Evolutionary conservation across 306 rosid genomes (phyloP).

Genomic region (Erythrophleum fordii): DNA sequence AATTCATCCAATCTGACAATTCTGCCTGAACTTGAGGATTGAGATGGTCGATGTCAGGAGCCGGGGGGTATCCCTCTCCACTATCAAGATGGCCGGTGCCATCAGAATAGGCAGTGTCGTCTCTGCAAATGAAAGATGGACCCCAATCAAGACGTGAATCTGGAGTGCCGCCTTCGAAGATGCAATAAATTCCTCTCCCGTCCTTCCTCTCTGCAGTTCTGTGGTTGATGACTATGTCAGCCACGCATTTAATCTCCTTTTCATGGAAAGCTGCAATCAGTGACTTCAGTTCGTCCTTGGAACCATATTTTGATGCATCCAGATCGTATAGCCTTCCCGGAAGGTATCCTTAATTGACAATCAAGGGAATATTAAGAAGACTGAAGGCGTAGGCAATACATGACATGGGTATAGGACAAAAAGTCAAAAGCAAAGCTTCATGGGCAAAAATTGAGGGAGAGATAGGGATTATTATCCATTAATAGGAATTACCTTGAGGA

Average conservation of each 20-base stretch:
- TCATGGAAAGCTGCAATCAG: slow-evolving; percentile 49
- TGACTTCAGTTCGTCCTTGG: slow-evolving; percentile 63
- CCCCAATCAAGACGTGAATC: slow-evolving; percentile 82
- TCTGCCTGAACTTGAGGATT: slow-evolving; percentile 75
- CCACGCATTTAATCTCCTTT: slow-evolving; percentile 62
- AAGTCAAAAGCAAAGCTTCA: neutral
- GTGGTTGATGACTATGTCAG: slow-evolving; percentile 91
- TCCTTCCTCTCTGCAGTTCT: slow-evolving; percentile 77
- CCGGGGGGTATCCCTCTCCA: slow-evolving; percentile 42
- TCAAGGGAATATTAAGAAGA: neutral
- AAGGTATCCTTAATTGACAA: slow-evolving; percentile 59
- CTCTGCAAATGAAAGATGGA: slow-evolving; percentile 69
- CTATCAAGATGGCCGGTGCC: slow-evolving; percentile 77
- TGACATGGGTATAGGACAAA: neutral
- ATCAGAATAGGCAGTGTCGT: slow-evolving; percentile 69
- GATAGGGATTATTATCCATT: neutral
- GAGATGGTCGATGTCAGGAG: slow-evolving; percentile 80
- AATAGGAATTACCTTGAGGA: slow-evolving; percentile 45
- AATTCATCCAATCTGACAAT: slow-evolving; percentile 80
- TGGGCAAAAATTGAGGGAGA: neutral
- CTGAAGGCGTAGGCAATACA: neutral
- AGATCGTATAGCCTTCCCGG: slow-evolving; percentile 92
- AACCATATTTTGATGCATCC: slow-evolving; percentile 70
- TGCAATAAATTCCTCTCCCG: slow-evolving; percentile 65
- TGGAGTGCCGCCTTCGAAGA: slow-evolving; percentile 82